Evolutionary conservation across 108 stramenopile genomes (phyloP).

Genomic region (Parmales sp.): DNA sequence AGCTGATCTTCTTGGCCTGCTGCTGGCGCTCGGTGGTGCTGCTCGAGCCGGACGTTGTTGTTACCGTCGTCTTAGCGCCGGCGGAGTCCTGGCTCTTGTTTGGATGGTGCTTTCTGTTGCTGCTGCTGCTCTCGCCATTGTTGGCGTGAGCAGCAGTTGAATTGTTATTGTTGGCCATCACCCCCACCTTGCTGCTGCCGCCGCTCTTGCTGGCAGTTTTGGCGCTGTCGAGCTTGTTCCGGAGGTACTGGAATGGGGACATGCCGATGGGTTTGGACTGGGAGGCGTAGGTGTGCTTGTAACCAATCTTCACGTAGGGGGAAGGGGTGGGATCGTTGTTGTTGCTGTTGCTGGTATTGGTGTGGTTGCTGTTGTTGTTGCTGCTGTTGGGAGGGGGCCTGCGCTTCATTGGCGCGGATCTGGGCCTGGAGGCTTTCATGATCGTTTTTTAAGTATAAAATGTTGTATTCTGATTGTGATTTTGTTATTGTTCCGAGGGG

Average conservation of each 20-base stretch:
- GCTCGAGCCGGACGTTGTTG: no score
- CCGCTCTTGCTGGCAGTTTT: background rate
- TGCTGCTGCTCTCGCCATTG: background rate
- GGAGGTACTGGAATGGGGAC: constrained; percentile 7
- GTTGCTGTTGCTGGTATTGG: no score
- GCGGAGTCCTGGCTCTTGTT: background rate
- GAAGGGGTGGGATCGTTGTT: no score
- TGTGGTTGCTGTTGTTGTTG: no score
- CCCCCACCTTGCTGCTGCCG: background rate
- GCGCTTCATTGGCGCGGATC: no score
- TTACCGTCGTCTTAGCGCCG: no score
- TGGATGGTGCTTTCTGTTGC: background rate
- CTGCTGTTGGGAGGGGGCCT: no score
- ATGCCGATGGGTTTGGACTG: background rate
- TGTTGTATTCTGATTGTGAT: no score
- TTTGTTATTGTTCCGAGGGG: no score
- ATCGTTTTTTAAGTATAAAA: no score
- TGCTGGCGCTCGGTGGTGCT: background rate
- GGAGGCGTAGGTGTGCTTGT: background rate
- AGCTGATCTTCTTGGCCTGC: background rate
- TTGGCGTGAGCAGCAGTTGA: background rate
- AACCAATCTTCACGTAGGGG: background rate
- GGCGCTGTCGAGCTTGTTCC: background rate
- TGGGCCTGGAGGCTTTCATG: no score
- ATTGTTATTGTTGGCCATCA: background rate